Conservation (phyloP, 208 protist species). For the Leishmania guyanensis region DNA sequence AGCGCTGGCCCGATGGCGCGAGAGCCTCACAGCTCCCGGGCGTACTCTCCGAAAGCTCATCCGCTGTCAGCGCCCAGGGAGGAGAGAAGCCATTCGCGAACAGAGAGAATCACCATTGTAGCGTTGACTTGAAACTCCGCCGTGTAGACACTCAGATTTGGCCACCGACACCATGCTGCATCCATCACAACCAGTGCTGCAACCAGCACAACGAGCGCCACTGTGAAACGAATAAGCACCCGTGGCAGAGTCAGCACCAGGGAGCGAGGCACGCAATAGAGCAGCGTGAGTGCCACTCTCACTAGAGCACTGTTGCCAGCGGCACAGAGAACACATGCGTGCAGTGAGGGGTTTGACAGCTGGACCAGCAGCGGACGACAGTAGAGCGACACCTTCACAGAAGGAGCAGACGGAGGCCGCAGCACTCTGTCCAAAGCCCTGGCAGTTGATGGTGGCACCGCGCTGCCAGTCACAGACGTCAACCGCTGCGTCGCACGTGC, state of each 20-base stretch:
- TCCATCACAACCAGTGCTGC: constrained; percentile 7
- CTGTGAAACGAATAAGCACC: not conserved
- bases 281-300: not conserved
- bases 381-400: constrained; percentile 22
- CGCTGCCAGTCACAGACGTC: not conserved
- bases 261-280: not conserved
- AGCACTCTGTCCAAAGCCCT: not conserved
- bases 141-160: not conserved
- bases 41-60: not conserved
- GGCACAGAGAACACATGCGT: constrained; percentile 6
- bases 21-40: not conserved
- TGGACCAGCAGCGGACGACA: constrained; percentile 26
- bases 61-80: not conserved
- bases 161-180: constrained; percentile 7
- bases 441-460: not conserved
- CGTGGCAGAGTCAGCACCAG: constrained; percentile 5
- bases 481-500: not conserved
- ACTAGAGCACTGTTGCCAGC: not conserved
- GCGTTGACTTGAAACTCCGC: not conserved
- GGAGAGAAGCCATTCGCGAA: not conserved
- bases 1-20: not conserved
- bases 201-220: constrained; percentile 2
- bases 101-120: not conserved
- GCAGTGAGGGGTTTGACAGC: constrained; percentile 12
- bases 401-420: not conserved